Evolutionary conservation across 768 basidiomycete species (phyloP).

Genomic region (Phanerodontia chrysosporium): DNA sequence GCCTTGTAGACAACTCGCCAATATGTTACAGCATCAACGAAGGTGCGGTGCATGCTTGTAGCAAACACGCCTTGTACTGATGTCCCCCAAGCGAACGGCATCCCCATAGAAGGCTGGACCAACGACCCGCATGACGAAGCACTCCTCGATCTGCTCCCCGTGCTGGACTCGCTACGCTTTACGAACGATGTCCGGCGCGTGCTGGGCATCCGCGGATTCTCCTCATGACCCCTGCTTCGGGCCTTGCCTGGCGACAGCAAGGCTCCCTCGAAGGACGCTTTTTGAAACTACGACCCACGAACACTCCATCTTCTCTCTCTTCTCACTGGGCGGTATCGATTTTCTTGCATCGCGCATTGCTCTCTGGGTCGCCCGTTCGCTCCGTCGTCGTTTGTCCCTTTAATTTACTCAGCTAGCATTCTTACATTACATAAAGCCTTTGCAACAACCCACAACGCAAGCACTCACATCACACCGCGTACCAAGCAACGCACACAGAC

Average conservation of each 20-base stretch:
- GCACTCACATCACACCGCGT: neutral
- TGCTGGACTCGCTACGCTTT: slow-evolving; percentile 93
- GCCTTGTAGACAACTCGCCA: slow-evolving; percentile 95
- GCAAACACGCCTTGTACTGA: neutral
- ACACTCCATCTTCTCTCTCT: neutral
- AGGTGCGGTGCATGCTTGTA: slow-evolving; percentile 46
- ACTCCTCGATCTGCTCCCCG: slow-evolving; percentile 88
- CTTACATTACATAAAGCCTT: neutral
- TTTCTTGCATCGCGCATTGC: neutral
- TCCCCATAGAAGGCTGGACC: slow-evolving; percentile 99
- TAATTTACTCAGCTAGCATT: slow-evolving; percentile 7
- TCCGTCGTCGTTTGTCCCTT: neutral
- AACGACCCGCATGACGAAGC: slow-evolving; percentile 97
- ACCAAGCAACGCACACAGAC: neutral
- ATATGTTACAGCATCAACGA: slow-evolving; percentile 89
- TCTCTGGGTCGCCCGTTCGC: neutral
- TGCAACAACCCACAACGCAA: neutral
- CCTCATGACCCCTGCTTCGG: slow-evolving; percentile 26
- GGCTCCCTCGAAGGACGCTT: neutral
- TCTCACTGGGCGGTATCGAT: neutral
- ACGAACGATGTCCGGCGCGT: slow-evolving; percentile 93
- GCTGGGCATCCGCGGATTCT: slow-evolving; percentile 64
- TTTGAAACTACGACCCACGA: neutral
- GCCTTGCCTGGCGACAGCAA: neutral
- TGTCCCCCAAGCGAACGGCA: slow-evolving; percentile 76